Evolutionary conservation across 768 basidiomycete genomes (phyloP).

Genomic region (Suillus americanus): DNA sequence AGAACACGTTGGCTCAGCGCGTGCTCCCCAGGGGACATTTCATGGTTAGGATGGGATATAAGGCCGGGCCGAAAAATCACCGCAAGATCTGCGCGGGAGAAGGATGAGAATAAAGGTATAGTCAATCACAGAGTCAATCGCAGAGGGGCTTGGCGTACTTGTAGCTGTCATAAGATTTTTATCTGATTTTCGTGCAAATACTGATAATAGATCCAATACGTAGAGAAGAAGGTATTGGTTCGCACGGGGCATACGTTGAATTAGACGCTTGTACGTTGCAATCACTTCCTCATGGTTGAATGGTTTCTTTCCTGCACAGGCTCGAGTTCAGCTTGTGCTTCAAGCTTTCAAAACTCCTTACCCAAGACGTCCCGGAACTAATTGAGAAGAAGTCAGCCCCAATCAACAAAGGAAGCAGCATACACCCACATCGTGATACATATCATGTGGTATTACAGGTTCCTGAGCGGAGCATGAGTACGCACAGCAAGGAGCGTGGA

Average conservation of each 20-base stretch:
- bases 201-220: conserved; percentile 92
- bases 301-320: conserved; percentile 57
- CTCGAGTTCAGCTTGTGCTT: conserved; percentile 5
- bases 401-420: conserved; percentile 6
- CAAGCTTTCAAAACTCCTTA: conserved; percentile 31
- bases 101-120: conserved; percentile 1
- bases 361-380: conserved; percentile 82
- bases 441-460: conserved; percentile 88
- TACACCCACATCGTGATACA: conserved; percentile 79
- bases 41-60: conserved; percentile 85
- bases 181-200: conserved; percentile 88
- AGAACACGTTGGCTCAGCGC: conserved; percentile 85
- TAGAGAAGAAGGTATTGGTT: conserved; percentile 98
- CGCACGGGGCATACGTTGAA: conserved; percentile 78
- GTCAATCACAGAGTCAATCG: conserved; percentile 8
- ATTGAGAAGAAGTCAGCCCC: conserved; percentile 13
- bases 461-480: conserved; percentile 51
- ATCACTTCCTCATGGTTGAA: conserved; percentile 73
- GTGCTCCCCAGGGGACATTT: conserved; percentile 84
- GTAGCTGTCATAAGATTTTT: conserved; percentile 95
- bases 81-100: conserved; percentile 69
- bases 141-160: conserved; percentile 53
- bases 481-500: conserved; percentile 9
- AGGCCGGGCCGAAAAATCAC: conserved; percentile 97
- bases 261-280: conserved; percentile 78